These are phyloP conservation scores for Talaromyces sp. DNA, from an alignment of 2,329 filamentous ascomycete species.

Conservation along the genomic window DNA sequence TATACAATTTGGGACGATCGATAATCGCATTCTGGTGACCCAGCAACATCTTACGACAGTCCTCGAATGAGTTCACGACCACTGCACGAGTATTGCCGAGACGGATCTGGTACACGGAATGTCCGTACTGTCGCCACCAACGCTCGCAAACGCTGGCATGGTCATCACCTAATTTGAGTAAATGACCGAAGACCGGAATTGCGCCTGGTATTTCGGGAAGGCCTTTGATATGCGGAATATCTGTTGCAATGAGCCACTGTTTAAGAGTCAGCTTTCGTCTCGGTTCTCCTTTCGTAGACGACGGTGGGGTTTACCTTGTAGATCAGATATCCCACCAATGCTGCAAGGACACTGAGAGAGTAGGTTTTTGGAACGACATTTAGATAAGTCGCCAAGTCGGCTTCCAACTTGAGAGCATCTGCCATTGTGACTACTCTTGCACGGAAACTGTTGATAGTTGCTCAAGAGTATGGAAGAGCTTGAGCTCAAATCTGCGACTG, in stretches of 20 bases:
- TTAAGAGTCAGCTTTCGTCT: background rate
- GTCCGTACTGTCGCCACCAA: constrained; percentile 50
- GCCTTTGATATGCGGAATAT: constrained; percentile 52
- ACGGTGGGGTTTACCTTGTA: background rate
- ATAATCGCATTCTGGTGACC: constrained; percentile 68
- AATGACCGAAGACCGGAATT: constrained; percentile 54
- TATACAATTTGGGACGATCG: constrained; percentile 67
- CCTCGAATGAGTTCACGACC: constrained; percentile 68
- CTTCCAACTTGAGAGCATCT: background rate
- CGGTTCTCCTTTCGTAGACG: background rate
- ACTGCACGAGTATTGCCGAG: constrained; percentile 52
- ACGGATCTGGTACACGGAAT: constrained; percentile 52
- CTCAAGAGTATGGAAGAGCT: background rate
- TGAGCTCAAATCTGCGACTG: background rate
- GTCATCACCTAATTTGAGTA: constrained; percentile 51
- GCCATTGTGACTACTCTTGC: background rate
- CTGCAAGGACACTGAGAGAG: background rate
- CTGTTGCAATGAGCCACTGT: constrained; percentile 32
- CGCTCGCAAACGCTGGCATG: constrained; percentile 49
- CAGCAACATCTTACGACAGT: constrained; percentile 62
- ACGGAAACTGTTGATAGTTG: background rate
- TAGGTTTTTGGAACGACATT: background rate
- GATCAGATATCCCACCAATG: background rate
- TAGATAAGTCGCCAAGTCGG: background rate
- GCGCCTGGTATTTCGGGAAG: constrained; percentile 53